These are phyloP conservation scores for Isabelozyma heimii DNA, from an alignment of 805 yeast genomes.

Conservation along the genomic window DNA sequence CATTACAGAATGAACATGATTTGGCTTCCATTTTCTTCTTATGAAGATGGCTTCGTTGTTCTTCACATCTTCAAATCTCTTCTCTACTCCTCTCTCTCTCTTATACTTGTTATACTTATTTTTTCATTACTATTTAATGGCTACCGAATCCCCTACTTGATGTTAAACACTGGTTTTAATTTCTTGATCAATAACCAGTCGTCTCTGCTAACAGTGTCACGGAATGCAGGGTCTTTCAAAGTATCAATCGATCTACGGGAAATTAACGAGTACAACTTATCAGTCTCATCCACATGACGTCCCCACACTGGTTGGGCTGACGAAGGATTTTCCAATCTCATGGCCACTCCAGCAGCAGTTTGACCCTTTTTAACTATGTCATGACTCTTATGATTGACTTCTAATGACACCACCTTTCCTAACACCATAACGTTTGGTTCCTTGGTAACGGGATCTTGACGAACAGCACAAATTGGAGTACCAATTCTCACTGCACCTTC, in stretches of 20 bases:
- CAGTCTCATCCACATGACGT: constrained; percentile 95
- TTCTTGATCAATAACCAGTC: constrained; percentile 93
- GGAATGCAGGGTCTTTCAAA: constrained; percentile 97
- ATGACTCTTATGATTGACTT: constrained; percentile 87
- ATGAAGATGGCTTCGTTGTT: no score
- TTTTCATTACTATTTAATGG: background rate
- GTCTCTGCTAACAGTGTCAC: constrained; percentile 89
- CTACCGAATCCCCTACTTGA: constrained; percentile 45
- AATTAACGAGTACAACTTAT: constrained; percentile 84
- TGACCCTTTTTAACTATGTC: constrained; percentile 88
- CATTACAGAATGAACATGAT: no score
- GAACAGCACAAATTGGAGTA: constrained; percentile 94
- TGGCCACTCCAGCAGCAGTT: constrained; percentile 97
- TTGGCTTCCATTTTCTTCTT: background rate
- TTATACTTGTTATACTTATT: background rate
- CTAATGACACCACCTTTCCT: constrained; percentile 90
- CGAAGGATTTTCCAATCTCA: constrained; percentile 92
- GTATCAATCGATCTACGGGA: constrained; percentile 90
- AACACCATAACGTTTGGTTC: constrained; percentile 66
- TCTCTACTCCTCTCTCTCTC: background rate
- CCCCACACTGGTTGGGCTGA: constrained; percentile 98
- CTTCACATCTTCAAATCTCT: background rate
- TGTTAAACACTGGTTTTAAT: constrained; percentile 85
- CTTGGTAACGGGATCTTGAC: constrained; percentile 81
- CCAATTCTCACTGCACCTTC: constrained; percentile 91